phyloP scores from a whole-genome alignment of 78 protist genomes.

The Dictyostelium capitatum region DNA sequence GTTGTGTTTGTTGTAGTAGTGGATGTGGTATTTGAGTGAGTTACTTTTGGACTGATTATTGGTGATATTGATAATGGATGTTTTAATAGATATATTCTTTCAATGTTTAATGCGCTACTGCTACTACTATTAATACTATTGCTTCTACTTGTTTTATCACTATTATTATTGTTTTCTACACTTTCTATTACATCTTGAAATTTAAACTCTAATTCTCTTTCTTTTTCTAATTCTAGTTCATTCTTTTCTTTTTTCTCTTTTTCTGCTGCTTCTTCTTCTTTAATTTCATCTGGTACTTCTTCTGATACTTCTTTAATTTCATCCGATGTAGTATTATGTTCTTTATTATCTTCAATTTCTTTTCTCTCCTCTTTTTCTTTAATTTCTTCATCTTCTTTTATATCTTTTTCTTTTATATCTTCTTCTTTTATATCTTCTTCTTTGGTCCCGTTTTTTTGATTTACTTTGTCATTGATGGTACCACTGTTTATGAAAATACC shows the following conservation, averaged over 20 bases:
- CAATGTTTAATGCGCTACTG: background rate
- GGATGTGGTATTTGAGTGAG: background rate
- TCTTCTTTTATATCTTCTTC: no score
- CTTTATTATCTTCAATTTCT: background rate
- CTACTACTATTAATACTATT: constrained; percentile 10
- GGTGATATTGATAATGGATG: background rate
- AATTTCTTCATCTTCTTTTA: no score
- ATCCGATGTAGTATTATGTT: background rate
- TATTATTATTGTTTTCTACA: background rate
- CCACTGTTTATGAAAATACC: no score
- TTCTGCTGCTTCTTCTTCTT: background rate
- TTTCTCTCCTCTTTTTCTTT: no score
- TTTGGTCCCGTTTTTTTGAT: no score
- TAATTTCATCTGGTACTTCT: background rate
- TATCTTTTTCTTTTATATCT: no score
- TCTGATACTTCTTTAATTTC: no score
- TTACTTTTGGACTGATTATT: background rate
- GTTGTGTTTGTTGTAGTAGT: background rate
- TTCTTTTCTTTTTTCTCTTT: background rate
- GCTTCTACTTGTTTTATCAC: background rate
- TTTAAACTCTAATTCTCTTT: background rate
- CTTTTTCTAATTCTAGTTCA: background rate
- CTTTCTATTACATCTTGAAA: background rate
- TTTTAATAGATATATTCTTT: constrained; percentile 4
- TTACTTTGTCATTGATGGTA: no score